phyloP scores from a whole-genome alignment of 164 flowering plant species.

The Aristolochia contorta region DNA sequence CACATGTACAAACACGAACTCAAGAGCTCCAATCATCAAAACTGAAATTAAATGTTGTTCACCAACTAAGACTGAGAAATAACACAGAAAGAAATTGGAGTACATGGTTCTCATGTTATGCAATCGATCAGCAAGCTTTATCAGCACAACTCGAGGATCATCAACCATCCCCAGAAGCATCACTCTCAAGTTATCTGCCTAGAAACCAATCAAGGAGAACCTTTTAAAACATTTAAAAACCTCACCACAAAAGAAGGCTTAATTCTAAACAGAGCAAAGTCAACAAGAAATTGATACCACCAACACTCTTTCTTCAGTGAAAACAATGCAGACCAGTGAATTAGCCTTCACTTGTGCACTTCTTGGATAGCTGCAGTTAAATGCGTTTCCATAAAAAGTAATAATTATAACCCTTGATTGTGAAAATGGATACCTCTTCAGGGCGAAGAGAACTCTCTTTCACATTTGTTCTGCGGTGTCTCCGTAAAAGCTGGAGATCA shows the following conservation, averaged over 20 bases:
- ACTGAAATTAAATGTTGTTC: not conserved
- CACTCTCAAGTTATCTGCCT: conserved; percentile 80
- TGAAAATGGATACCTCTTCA: conserved; percentile 52
- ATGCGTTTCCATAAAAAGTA: no score
- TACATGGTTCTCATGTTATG: conserved; percentile 99
- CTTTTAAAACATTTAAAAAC: no score
- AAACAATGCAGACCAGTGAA: no score
- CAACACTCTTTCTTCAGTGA: no score
- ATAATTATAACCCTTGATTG: not conserved
- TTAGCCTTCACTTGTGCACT: no score
- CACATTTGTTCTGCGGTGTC: conserved; percentile 68
- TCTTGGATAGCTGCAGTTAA: no score
- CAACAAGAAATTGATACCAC: no score
- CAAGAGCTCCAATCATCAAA: not conserved
- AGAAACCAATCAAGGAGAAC: not conserved
- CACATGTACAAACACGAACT: not conserved
- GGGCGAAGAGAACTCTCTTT: conserved; percentile 42
- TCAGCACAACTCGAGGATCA: conserved; percentile 92
- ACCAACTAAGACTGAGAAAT: not conserved
- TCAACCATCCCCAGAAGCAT: conserved; percentile 98
- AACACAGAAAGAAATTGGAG: not conserved
- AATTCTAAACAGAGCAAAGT: no score
- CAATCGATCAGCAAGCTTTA: conserved; percentile 96
- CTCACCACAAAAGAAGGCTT: no score
- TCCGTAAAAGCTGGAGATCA: conserved; percentile 59